Base-by-base conservation (phyloP, 2,329 filamentous ascomycete species). In the Lasiodiplodia hormozganensis region DNA sequence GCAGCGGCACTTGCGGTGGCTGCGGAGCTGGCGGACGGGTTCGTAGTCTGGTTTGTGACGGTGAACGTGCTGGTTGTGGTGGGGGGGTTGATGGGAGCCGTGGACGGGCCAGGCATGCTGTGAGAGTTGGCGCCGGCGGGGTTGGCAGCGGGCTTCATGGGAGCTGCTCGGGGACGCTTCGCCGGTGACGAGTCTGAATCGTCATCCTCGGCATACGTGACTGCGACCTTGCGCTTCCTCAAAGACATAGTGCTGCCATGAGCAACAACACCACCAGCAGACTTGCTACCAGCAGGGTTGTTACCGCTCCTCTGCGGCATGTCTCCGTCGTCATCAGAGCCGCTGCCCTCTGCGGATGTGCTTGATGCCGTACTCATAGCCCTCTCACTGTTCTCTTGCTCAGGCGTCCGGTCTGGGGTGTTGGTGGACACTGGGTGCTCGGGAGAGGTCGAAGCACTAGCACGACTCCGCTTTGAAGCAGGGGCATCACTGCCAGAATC, bases 121-220 rank as follows among this genome's bases (percentile, higher is more conserved):
- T n/a, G 7, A 4, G 7, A 18, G 1, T 7, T 7, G 16, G 40
- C 16, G 38, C 38, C 11, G 38, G 11, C 3, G 14, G 38, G 1
- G 4, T 4, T 40, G 14, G 3, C 43, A 47, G n/a, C n/a, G 4
- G 5, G n/a, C 18, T 47, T 11, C 3, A 1, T 0, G 43, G 18
- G 11, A 6, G 7, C 18, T 3, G 43, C 43, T 2, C 43, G 7
- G 1, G 18, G n/a, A n/a, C 43, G 43, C 43, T 21, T 47, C 7
- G 18, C 43, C 1, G n/a, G 43, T n/a, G 7, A 8, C 7, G n/a
- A 21, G 1, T 1, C 18, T 4, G 8, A 18, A 1, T 0, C 0
- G 6, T n/a, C 43, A 1, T 21, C n/a, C 7, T 47, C 18, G 0
- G n/a, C 18, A 4, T 47, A 18, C 1, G n/a, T 21, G 0, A 16